Conservation (phyloP, 768 basidiomycete species). For the Termitomyces sp. region DNA sequence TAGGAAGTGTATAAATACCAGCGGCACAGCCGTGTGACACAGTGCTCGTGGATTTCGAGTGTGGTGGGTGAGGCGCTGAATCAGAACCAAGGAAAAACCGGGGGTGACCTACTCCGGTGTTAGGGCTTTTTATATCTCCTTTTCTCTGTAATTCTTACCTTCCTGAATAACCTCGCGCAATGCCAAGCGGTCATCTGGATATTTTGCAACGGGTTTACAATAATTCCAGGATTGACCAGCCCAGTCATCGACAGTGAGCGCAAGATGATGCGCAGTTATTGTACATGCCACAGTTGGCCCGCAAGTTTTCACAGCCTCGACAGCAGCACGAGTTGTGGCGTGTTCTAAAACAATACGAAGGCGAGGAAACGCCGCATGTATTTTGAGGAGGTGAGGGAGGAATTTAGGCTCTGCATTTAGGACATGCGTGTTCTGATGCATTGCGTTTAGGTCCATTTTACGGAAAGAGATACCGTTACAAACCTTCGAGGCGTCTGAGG, state of each 20-base stretch:
- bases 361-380: slow-evolving; percentile 79
- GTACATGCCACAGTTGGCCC: slow-evolving; percentile 88
- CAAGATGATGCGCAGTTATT: slow-evolving; percentile 95
- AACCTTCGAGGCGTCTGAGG: slow-evolving; percentile 67
- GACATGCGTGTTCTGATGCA: slow-evolving; percentile 73
- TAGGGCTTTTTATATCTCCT: neutral
- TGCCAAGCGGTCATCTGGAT: slow-evolving; percentile 84
- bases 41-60: slow-evolving; percentile 62
- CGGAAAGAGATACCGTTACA: slow-evolving; percentile 20
- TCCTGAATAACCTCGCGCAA: slow-evolving; percentile 70
- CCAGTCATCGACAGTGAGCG: slow-evolving; percentile 93
- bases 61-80: slow-evolving; percentile 84
- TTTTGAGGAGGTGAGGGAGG: slow-evolving; percentile 76
- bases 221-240: slow-evolving; percentile 93
- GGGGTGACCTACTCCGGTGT: slow-evolving; percentile 58
- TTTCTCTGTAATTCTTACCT: slow-evolving; percentile 36
- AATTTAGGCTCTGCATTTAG: slow-evolving; percentile 91
- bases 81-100: slow-evolving; percentile 98
- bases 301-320: slow-evolving; percentile 76
- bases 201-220: slow-evolving; percentile 98
- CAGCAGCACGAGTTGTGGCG: slow-evolving; percentile 88
- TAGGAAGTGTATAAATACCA: slow-evolving; percentile 92
- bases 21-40: slow-evolving; percentile 81
- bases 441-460: neutral
- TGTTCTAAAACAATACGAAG: slow-evolving; percentile 97